phyloP scores from a whole-genome alignment of 2,329 filamentous ascomycete genomes.

The Diaporthe australafricana region DNA sequence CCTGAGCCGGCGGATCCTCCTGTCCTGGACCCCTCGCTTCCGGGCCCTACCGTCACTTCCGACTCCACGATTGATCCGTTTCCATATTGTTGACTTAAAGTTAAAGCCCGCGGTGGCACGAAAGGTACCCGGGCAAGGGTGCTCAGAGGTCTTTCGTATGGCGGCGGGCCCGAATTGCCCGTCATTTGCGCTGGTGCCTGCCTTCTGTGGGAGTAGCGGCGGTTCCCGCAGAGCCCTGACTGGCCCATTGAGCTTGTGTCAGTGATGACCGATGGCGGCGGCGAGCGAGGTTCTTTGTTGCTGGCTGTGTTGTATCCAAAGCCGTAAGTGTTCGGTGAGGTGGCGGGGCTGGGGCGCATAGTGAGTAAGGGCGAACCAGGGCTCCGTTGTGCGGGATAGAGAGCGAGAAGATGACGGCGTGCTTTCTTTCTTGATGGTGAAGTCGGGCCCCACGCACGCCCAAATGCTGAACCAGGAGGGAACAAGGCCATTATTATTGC shows the following conservation, averaged over 20 bases:
- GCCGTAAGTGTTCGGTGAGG: background rate
- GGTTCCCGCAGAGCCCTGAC: background rate
- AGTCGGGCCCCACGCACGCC: constrained; percentile 53
- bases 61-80: constrained; percentile 31
- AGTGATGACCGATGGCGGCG: constrained; percentile 1
- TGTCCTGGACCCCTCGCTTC: constrained; percentile 17
- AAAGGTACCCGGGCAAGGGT: constrained; percentile 29
- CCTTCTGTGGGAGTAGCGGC: constrained; percentile 27
- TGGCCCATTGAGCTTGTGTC: background rate
- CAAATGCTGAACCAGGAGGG: constrained; percentile 54
- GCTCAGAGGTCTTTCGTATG: constrained; percentile 27
- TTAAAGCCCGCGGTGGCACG: constrained; percentile 26
- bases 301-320: background rate
- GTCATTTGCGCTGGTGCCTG: constrained; percentile 17
- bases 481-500: constrained; percentile 50
- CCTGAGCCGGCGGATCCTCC: constrained; percentile 15
- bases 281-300: constrained; percentile 27
- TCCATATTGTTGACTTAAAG: constrained; percentile 30
- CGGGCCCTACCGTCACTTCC: constrained; percentile 2
- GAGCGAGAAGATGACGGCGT: background rate
- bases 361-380: background rate
- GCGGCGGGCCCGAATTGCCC: constrained; percentile 4
- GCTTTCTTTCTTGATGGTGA: constrained; percentile 44
- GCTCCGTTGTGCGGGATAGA: constrained; percentile 12
- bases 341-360: constrained; percentile 2